Conservation (phyloP, 2,329 filamentous ascomycete genomes). For the Didymellaceae sp. region DNA sequence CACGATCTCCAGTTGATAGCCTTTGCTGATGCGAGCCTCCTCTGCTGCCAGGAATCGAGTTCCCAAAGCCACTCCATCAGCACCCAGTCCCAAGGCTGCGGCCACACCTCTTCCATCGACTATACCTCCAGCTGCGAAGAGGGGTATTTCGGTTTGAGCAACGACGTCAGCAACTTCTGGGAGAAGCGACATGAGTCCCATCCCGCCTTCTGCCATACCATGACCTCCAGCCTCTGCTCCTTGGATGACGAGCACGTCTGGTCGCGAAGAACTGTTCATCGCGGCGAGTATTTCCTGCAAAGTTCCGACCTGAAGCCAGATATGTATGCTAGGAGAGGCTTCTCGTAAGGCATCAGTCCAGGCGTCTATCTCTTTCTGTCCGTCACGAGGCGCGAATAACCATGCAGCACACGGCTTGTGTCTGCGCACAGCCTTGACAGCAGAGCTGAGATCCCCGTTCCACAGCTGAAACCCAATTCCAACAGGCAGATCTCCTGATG, state of each 20-base stretch:
- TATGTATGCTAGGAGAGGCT: conserved; percentile 48
- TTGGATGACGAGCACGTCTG: conserved; percentile 66
- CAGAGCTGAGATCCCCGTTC: conserved; percentile 14
- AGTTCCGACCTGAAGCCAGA: conserved; percentile 67
- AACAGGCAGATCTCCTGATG: background rate
- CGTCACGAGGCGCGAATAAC: conserved; percentile 65
- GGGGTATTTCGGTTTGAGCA: background rate
- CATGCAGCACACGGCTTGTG: conserved; percentile 66
- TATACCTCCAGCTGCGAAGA: conserved; percentile 67
- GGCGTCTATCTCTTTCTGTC: conserved; percentile 39
- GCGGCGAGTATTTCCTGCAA: conserved; percentile 61
- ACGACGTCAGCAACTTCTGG: conserved; percentile 60
- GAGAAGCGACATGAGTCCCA: conserved; percentile 61
- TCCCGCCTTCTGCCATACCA: conserved; percentile 55
- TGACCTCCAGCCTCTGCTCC: conserved; percentile 69
- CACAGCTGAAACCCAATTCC: background rate
- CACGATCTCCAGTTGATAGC: conserved; percentile 55
- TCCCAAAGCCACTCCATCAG: conserved; percentile 63
- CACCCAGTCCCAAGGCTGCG: conserved; percentile 61
- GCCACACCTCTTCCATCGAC: conserved; percentile 63
- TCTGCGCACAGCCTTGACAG: conserved; percentile 58
- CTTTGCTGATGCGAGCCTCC: conserved; percentile 53
- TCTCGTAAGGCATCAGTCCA: conserved; percentile 40
- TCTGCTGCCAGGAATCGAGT: conserved; percentile 65
- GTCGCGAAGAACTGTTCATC: conserved; percentile 49